Evolutionary conservation across 768 basidiomycete genomes (phyloP).

Genomic region (Serendipita indica): DNA sequence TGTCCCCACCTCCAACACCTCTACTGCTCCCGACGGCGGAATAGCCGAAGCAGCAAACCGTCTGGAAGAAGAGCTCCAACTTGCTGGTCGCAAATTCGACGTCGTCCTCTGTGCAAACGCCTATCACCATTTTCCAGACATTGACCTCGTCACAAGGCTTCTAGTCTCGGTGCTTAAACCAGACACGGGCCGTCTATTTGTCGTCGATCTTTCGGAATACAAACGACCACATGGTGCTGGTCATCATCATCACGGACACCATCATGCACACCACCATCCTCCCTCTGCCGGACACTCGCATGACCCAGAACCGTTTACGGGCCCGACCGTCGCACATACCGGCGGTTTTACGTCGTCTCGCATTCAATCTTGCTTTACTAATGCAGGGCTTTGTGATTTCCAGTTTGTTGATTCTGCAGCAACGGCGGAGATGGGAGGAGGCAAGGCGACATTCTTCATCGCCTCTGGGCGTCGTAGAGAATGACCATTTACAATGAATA

Average conservation of each 20-base stretch:
- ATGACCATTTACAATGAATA: no score
- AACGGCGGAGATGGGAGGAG: conserved; percentile 17
- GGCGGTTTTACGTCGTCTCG: conserved; percentile 37
- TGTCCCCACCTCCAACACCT: not conserved
- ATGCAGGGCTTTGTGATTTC: conserved; percentile 36
- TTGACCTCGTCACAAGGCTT: conserved; percentile 34
- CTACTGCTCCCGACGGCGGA: no score
- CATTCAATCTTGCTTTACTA: conserved; percentile 36
- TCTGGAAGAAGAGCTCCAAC: conserved; percentile 33
- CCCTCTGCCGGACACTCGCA: not conserved
- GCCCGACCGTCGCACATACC: conserved; percentile 34
- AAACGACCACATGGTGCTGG: conserved; percentile 14
- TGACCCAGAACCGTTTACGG: not conserved
- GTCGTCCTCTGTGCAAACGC: conserved; percentile 48
- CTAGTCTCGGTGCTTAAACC: conserved; percentile 48
- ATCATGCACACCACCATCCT: conserved; percentile 4
- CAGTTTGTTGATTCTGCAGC: conserved; percentile 22
- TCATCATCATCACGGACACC: conserved; percentile 20
- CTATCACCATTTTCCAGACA: conserved; percentile 47
- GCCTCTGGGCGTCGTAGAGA: conserved; percentile 34
- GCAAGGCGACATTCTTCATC: conserved; percentile 36
- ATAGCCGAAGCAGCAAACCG: conserved; percentile 41
- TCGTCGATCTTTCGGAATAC: conserved; percentile 36
- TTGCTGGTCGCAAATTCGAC: no score
- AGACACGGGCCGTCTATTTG: conserved; percentile 38